Conservation (phyloP, 2,329 filamentous ascomycete species). For the Penicillium palitans region DNA sequence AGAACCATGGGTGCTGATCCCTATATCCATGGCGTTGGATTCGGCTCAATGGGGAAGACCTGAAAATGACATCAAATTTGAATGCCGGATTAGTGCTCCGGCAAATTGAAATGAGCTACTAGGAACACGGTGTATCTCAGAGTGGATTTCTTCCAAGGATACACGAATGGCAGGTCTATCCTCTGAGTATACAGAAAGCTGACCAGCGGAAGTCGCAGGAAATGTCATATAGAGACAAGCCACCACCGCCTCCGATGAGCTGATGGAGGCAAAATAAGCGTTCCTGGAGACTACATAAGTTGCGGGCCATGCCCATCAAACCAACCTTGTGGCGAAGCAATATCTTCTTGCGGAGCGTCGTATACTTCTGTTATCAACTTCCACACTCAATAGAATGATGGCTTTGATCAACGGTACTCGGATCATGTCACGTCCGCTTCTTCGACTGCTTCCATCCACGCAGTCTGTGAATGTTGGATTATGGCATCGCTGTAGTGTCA, state of each 20-base stretch:
- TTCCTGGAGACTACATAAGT: constrained; percentile 2
- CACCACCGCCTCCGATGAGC: constrained; percentile 3
- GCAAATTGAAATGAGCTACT: neutral
- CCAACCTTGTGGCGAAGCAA: neutral
- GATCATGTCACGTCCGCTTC: constrained; percentile 11
- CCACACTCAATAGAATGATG: neutral
- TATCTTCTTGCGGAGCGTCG: neutral
- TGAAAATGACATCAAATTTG: constrained; percentile 10
- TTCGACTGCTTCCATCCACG: constrained; percentile 4
- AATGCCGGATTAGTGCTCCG: constrained; percentile 2
- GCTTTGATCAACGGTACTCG: neutral
- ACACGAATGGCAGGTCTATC: neutral
- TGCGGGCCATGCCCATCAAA: neutral
- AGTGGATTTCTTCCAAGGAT: neutral
- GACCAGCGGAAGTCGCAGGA: neutral
- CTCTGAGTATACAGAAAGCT: neutral
- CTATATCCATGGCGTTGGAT: neutral
- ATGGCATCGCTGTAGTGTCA: constrained; percentile 8
- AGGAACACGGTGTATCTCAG: neutral
- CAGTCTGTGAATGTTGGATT: constrained; percentile 5
- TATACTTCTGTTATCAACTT: neutral
- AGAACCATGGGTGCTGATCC: neutral
- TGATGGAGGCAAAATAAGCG: neutral
- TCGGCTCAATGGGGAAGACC: neutral
- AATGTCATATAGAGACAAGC: neutral